A percentile compares a stretch with the other conserved stretches of the same genome.
phyloP scores from a whole-genome alignment of 805 yeast species.

The Ogataea wickerhamii region DNA sequence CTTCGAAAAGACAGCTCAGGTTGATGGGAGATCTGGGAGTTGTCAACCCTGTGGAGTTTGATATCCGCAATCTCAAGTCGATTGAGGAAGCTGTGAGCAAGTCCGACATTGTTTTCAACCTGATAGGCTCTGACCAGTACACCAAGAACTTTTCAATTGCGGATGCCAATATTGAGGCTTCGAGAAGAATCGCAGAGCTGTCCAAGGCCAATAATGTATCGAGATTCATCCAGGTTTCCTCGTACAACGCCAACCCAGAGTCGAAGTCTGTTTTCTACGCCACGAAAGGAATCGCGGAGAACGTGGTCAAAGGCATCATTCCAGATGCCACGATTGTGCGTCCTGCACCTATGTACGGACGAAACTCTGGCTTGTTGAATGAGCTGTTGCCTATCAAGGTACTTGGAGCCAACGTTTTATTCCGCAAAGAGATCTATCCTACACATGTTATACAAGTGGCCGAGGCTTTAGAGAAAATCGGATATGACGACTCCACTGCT shows the following conservation, averaged over 20 bases:
- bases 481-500: constrained; percentile 73
- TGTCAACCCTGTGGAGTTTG: constrained; percentile 78
- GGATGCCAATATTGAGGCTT: constrained; percentile 76
- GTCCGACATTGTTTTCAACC: constrained; percentile 78
- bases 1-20: constrained; percentile 72
- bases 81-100: constrained; percentile 74
- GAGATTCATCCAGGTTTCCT: constrained; percentile 72
- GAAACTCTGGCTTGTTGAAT: constrained; percentile 67
- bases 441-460: constrained; percentile 79
- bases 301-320: constrained; percentile 57
- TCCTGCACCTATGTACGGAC: constrained; percentile 77
- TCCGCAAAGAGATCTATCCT: constrained; percentile 64
- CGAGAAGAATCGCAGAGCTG: constrained; percentile 74
- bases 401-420: constrained; percentile 63
- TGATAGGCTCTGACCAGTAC: constrained; percentile 70
- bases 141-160: constrained; percentile 82
- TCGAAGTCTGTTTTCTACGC: constrained; percentile 71
- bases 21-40: constrained; percentile 86
- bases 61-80: constrained; percentile 70
- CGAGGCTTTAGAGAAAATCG: constrained; percentile 70
- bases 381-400: constrained; percentile 52
- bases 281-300: constrained; percentile 77
- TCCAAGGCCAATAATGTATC: constrained; percentile 67
- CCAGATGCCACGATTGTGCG: constrained; percentile 84
- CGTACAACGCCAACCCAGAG: constrained; percentile 68